Evolutionary conservation across 2,329 filamentous ascomycete species (phyloP).

Genomic region (Parascedosporium putredinis): DNA sequence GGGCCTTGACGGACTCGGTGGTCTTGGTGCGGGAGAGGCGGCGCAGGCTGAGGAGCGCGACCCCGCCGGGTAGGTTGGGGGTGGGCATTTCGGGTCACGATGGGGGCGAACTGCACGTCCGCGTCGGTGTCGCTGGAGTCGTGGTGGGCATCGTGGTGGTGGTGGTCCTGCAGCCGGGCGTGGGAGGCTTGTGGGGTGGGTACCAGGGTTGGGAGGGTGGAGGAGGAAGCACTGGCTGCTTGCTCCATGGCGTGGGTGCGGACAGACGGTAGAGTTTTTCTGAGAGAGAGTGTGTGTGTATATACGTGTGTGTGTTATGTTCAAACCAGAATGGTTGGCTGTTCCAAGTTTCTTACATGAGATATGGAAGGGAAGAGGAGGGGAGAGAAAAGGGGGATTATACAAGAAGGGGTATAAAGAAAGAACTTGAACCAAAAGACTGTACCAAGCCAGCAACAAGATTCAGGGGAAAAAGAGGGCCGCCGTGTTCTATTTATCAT

Average conservation of each 20-base stretch:
- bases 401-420: too few relatives aligned
- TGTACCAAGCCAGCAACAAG: background rate
- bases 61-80: background rate
- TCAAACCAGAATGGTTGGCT: too few relatives aligned
- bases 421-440: too few relatives aligned
- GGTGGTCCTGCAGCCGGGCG: background rate
- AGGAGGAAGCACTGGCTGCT: background rate
- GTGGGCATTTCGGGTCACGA: constrained; percentile 2
- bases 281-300: too few relatives aligned
- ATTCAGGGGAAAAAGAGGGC: background rate
- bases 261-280: background rate
- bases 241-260: background rate
- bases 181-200: background rate
- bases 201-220: background rate
- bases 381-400: too few relatives aligned
- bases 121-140: background rate
- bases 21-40: background rate
- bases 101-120: constrained; percentile 7
- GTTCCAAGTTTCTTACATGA: too few relatives aligned
- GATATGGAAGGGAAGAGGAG: too few relatives aligned
- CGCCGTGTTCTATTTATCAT: background rate
- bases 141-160: too few relatives aligned
- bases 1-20: constrained; percentile 21
- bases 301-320: too few relatives aligned
- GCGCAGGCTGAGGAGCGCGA: background rate